Percentiles rank a stretch among this genome's conserved stretches.
Evolutionary conservation across 805 yeast species (phyloP).

Genomic region (Wickerhamiella siamensis): DNA sequence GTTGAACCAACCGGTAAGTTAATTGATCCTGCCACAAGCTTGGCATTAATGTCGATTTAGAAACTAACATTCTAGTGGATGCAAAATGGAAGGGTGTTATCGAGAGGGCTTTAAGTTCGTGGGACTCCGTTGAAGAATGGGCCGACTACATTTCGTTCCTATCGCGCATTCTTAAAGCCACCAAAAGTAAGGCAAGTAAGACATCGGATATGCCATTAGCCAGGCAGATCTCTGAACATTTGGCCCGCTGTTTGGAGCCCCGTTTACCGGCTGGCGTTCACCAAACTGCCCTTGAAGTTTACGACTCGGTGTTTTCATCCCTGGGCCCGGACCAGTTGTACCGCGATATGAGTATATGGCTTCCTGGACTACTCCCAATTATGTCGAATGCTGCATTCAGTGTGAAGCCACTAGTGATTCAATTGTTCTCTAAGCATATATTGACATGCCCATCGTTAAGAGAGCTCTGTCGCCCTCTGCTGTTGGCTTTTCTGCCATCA

Average conservation of each 20-base stretch:
- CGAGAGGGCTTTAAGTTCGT: conserved; percentile 56
- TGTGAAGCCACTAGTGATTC: conserved; percentile 65
- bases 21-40: neutral
- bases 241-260: conserved; percentile 70
- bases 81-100: conserved; percentile 30
- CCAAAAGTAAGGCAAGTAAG: conserved; percentile 27
- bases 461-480: conserved; percentile 48
- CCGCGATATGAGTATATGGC: conserved; percentile 54
- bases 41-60: no score
- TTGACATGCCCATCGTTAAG: conserved; percentile 41
- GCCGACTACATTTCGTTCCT: conserved; percentile 92
- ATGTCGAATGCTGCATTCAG: conserved; percentile 80
- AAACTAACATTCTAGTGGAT: conserved; percentile 15
- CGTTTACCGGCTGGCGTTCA: conserved; percentile 91
- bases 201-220: conserved; percentile 47
- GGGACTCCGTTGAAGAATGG: conserved; percentile 88
- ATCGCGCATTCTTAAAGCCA: conserved; percentile 60
- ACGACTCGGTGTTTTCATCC: conserved; percentile 51
- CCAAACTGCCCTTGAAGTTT: conserved; percentile 69
- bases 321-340: conserved; percentile 44
- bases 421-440: conserved; percentile 42
- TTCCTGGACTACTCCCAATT: conserved; percentile 84
- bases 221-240: conserved; percentile 48
- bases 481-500: conserved; percentile 69
- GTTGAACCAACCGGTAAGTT: neutral